Evolutionary conservation across 192 early-diverging fungal species (phyloP).

Genomic region (Funneliformis geosporum): DNA sequence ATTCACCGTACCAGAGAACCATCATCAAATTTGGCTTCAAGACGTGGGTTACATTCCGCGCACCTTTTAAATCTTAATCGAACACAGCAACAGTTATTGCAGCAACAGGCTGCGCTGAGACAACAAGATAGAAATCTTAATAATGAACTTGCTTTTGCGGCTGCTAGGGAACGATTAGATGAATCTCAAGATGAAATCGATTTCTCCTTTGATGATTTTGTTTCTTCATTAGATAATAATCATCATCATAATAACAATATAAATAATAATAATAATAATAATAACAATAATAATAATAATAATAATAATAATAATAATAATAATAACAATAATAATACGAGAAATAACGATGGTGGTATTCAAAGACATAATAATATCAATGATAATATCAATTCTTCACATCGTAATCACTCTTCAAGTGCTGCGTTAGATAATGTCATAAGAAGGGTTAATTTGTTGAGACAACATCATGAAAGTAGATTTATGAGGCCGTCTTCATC

Average conservation of each 20-base stretch:
- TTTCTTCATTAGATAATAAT: slow-evolving; percentile 11
- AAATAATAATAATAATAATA: not conserved
- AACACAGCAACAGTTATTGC: not conserved
- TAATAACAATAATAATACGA: slow-evolving; percentile 6
- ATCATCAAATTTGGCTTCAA: slow-evolving; percentile 16
- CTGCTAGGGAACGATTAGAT: not conserved
- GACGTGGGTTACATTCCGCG: slow-evolving; percentile 23
- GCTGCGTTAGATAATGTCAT: slow-evolving; percentile 17
- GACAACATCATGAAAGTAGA: slow-evolving; percentile 17
- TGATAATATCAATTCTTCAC: not conserved
- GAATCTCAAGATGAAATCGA: not conserved
- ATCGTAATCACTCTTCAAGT: not conserved
- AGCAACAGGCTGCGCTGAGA: not conserved
- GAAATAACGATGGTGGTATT: not conserved
- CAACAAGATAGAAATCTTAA: not conserved
- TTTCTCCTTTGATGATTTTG: not conserved
- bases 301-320: not conserved
- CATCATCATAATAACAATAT: not conserved
- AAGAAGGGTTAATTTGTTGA: slow-evolving; percentile 4
- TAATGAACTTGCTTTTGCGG: not conserved
- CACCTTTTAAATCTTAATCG: slow-evolving; percentile 18
- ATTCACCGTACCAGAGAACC: slow-evolving; percentile 31
- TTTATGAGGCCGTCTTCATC: not conserved
- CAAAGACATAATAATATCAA: not conserved
- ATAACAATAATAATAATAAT: slow-evolving; percentile 9